Evolutionary conservation across 495 filamentous ascomycete genomes (phyloP), one percentile per base, ranked within the genome.

Genomic region (Hypomontagnella monticulosa): DNA sequence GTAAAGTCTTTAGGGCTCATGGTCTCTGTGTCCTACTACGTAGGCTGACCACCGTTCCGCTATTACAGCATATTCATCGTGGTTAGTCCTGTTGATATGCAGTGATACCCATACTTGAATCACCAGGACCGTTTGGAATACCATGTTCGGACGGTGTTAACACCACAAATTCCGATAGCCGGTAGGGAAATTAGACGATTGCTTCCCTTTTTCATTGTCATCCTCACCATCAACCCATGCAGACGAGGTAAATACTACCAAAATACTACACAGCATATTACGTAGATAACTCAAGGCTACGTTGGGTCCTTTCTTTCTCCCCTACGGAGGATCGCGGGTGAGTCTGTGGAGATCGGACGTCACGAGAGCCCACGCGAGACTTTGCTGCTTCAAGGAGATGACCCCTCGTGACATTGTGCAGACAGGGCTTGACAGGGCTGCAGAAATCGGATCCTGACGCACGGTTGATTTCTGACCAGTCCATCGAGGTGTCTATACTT

Each of bases 391-490:
- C 61, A 33, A 56, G 44, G 23, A 44, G 20, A 44, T 27, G n/a
- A 10, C 6, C 33, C n/a, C 52, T 54, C 58, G 53, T 63, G 53
- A 53, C 52, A 57, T 46, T 23, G 46, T 37, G 23, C 19, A 43
- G 48, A 37, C 53, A 58, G 58, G 58, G 64, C 64, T 67, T 57
- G 53, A 62, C 64, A 62, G 58, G 64, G 64, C 64, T 67, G 64
- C 58, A 67, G 23, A 40, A 42, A 61, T 67, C 46, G 15, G 57
- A 61, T 57, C 57, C 48, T 51, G 32, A 57, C 50, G 46, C 63
- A 61, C 18, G 63, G 37, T 43, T 58, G 8, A 44, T 32, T 34
- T 37, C 11, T 48, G 16, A 19, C 34, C 47, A 30, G 15, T 44
- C 16, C 52, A 20, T 15, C 37, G 15, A 44, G 9, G 27, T 56